Conservation (phyloP, 257 asterid genomes). For the Perilla frutescens region DNA sequence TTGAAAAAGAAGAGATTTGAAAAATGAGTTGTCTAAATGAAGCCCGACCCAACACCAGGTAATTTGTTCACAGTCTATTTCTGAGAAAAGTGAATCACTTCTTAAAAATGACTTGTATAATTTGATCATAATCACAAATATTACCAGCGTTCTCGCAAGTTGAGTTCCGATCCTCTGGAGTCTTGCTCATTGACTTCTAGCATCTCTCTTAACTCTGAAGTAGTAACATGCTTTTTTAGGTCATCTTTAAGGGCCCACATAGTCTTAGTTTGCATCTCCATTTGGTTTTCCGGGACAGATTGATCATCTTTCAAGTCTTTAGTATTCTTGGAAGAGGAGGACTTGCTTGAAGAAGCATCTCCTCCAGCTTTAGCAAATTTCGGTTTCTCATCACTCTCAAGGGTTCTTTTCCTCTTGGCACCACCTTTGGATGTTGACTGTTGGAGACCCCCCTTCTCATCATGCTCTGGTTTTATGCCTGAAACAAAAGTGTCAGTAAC, state of each 20-base stretch:
- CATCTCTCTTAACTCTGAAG: conserved; percentile 84
- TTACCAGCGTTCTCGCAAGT: conserved; percentile 85
- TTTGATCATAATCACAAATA: conserved; percentile 6
- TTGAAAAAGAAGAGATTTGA: neutral
- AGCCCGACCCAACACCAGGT: neutral
- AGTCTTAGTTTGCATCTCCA: conserved; percentile 71
- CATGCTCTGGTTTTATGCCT: conserved; percentile 50
- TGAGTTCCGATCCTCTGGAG: conserved; percentile 86
- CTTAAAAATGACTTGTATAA: neutral
- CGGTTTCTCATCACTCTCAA: conserved; percentile 50
- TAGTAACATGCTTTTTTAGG: conserved; percentile 76
- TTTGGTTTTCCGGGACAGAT: conserved; percentile 55
- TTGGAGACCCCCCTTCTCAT: conserved; percentile 42
- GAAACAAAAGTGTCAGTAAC: conserved; percentile 33
- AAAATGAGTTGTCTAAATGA: neutral
- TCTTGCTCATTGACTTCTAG: conserved; percentile 86
- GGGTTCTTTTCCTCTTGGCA: conserved; percentile 69
- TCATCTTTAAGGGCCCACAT: conserved; percentile 94
- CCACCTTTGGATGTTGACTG: conserved; percentile 61
- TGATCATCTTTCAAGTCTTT: conserved; percentile 40
- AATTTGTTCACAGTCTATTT: conserved; percentile 12
- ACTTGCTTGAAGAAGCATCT: conserved; percentile 45
- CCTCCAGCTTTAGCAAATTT: conserved; percentile 61
- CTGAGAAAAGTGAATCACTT: conserved; percentile 2
- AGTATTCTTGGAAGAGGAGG: conserved; percentile 31